These are phyloP conservation scores for Cyclaneusma minus DNA, from an alignment of 2,329 filamentous ascomycete genomes.

Conservation along the genomic window DNA sequence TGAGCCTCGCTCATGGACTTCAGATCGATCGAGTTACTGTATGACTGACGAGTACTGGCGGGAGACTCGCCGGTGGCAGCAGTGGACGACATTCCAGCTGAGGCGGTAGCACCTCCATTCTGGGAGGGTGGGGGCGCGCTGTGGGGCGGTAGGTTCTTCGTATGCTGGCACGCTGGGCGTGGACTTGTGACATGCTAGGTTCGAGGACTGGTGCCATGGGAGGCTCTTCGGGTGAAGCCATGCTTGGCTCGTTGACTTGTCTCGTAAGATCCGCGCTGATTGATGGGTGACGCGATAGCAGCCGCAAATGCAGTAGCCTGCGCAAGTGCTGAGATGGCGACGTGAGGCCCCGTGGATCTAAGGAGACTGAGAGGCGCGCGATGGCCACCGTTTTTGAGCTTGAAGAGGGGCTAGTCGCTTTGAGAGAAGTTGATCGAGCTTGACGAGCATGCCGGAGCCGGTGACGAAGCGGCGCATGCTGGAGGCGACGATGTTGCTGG, in stretches of 20 bases:
- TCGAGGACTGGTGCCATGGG: slow-evolving; percentile 50
- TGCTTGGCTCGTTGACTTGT: no score
- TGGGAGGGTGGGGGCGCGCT: slow-evolving; percentile 7
- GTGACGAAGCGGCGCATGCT: slow-evolving; percentile 97
- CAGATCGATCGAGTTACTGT: slow-evolving; percentile 43
- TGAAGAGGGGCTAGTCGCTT: no score
- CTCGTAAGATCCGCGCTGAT: no score
- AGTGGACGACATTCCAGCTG: slow-evolving; percentile 14
- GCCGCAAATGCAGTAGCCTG: no score
- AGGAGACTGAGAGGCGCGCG: slow-evolving; percentile 96
- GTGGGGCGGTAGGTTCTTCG: slow-evolving; percentile 28
- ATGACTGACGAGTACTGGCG: slow-evolving; percentile 30
- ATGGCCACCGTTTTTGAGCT: slow-evolving; percentile 83
- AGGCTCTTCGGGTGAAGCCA: no score
- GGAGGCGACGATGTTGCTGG: slow-evolving; percentile 81
- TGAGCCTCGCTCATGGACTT: slow-evolving; percentile 25
- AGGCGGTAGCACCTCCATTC: slow-evolving; percentile 22
- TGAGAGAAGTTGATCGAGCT: slow-evolving; percentile 74
- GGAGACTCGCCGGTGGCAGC: slow-evolving; percentile 27
- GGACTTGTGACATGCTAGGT: slow-evolving; percentile 16
- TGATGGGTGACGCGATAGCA: no score
- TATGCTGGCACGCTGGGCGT: slow-evolving; percentile 15
- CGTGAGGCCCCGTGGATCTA: no score
- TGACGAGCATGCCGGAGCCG: slow-evolving; percentile 89
- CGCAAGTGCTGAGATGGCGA: no score